Conservation (phyloP, 2,329 filamentous ascomycete species). For the Nakataea oryzae region DNA sequence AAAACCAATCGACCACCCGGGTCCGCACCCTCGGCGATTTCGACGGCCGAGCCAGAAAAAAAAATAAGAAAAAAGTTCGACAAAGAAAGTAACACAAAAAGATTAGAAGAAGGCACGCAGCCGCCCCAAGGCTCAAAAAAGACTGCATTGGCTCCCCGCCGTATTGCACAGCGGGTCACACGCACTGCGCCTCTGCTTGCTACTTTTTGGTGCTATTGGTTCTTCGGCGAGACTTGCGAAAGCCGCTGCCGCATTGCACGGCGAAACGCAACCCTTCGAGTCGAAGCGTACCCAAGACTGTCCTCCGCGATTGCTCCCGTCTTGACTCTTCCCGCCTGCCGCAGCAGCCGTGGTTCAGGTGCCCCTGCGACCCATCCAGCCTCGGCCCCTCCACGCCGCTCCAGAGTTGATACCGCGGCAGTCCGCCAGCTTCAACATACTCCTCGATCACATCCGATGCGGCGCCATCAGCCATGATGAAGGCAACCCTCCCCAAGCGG, state of each 20-base stretch:
- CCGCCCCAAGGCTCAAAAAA: neutral
- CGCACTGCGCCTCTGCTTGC: neutral
- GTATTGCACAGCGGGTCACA: neutral
- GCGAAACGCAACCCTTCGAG: neutral
- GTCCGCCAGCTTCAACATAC: neutral
- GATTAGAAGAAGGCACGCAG: neutral
- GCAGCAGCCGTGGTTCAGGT: neutral
- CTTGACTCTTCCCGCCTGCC: neutral
- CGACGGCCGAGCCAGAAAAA: neutral
- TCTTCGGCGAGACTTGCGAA: neutral
- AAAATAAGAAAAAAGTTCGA: too few species aligned
- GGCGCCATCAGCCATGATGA: slow-evolving; percentile 32
- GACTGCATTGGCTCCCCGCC: too few species aligned
- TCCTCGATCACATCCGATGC: slow-evolving; percentile 6
- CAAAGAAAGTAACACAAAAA: neutral
- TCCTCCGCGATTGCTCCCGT: neutral
- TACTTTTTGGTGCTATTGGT: neutral
- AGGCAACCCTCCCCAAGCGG: slow-evolving; percentile 44
- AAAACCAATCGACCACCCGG: neutral
- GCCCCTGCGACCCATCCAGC: neutral
- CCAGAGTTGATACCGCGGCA: neutral
- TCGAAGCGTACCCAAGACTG: neutral
- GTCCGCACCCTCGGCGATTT: neutral
- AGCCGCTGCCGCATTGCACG: neutral
- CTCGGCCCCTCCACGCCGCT: neutral